phyloP scores from a whole-genome alignment of 805 yeast species.

The Candida loeiensis region DNA sequence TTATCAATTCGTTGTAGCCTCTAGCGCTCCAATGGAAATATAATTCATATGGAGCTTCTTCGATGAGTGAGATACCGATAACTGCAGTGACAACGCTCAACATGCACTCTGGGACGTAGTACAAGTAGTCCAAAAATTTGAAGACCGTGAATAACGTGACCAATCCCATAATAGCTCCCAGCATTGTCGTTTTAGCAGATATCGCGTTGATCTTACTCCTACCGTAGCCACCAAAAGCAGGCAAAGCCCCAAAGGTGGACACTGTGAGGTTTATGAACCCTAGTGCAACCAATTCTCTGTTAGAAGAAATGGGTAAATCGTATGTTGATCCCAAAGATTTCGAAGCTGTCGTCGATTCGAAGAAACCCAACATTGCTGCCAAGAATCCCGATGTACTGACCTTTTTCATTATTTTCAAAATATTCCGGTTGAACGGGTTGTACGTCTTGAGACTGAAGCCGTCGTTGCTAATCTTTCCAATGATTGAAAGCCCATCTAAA shows the following conservation, averaged over 20 bases:
- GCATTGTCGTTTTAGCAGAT: slow-evolving; percentile 76
- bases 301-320: slow-evolving; percentile 72
- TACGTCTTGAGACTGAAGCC: slow-evolving; percentile 38
- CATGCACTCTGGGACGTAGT: slow-evolving; percentile 73
- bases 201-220: slow-evolving; percentile 84
- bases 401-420: slow-evolving; percentile 49
- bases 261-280: slow-evolving; percentile 71
- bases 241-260: slow-evolving; percentile 67
- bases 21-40: slow-evolving; percentile 65
- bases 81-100: slow-evolving; percentile 75
- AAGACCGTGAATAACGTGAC: slow-evolving; percentile 64
- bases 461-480: slow-evolving; percentile 60
- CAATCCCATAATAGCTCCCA: slow-evolving; percentile 82
- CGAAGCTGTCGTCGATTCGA: slow-evolving; percentile 90
- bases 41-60: slow-evolving; percentile 81
- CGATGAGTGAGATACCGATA: slow-evolving; percentile 62
- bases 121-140: slow-evolving; percentile 58
- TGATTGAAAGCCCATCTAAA: slow-evolving; percentile 54
- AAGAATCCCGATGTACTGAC: slow-evolving; percentile 68
- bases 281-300: slow-evolving; percentile 86
- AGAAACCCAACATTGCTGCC: slow-evolving; percentile 83
- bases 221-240: slow-evolving; percentile 96
- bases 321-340: slow-evolving; percentile 77
- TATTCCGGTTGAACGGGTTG: slow-evolving; percentile 53
- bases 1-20: slow-evolving; percentile 74